These are phyloP conservation scores for Solanum hybrid DNA, from an alignment of 305 asterid species.

Conservation along the genomic window DNA sequence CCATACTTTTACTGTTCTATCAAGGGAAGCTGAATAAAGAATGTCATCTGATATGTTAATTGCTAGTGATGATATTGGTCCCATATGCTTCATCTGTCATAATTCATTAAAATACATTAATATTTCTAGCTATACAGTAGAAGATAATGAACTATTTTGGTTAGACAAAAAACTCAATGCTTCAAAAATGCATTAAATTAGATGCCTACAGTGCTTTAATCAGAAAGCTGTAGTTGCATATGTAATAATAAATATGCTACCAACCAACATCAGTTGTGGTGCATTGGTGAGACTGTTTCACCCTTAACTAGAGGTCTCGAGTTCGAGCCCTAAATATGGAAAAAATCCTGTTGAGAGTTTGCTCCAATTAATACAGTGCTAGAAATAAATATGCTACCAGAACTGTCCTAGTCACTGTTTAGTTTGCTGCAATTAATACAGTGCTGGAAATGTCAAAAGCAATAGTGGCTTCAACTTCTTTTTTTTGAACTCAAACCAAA, in stretches of 20 bases:
- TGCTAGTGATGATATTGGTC: conserved; percentile 72
- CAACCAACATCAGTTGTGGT: not conserved
- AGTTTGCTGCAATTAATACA: not conserved
- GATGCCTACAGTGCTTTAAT: not conserved
- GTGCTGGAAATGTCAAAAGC: not conserved
- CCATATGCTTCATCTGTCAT: conserved; percentile 57
- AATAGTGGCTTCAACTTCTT: not conserved
- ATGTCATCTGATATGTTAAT: conserved; percentile 67
- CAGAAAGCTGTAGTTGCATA: not conserved
- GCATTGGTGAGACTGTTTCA: not conserved
- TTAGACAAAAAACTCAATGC: not conserved
- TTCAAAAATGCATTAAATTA: not conserved
- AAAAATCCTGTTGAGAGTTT: too few relatives aligned
- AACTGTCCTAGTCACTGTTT: not conserved
- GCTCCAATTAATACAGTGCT: too few relatives aligned
- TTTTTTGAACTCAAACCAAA: not conserved
- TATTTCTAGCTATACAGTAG: not conserved
- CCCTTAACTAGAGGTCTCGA: not conserved
- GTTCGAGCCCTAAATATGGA: too few relatives aligned
- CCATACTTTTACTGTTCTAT: conserved; percentile 79
- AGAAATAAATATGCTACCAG: not conserved
- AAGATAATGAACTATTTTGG: not conserved
- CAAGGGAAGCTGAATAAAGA: conserved; percentile 68
- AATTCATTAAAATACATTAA: not conserved
- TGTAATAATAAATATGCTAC: not conserved